Evolutionary conservation across 805 yeast genomes (phyloP), one percentile per base, ranked within the genome.

Genomic region (Candida xyloterini): DNA sequence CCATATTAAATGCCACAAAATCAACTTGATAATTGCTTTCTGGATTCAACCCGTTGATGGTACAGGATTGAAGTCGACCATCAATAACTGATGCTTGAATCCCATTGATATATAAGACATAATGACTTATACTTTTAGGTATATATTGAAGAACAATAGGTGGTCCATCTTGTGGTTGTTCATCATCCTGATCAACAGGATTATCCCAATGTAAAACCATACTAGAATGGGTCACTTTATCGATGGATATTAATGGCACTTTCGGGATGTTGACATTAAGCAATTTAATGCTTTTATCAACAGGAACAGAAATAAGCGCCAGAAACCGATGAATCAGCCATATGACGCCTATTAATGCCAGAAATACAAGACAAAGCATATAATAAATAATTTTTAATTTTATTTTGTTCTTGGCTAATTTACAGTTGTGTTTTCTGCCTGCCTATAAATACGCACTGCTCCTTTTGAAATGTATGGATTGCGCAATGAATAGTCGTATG

Each of bases 181-280:
- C 51, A 15, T 38, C 48, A 13, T 37, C 29, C 16, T 24, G 22
- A 18, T 25, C 23, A 7, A 30, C 45, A 6, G 41, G 50, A 30
- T 42, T 40, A 28, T 74, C 80, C 83, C 85, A 79, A 51, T 77
- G 84, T 23, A 79, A 42, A 18, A 67, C 68, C 27, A 76, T 71
- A 20, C 73, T 60, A 7, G 60, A 52, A 25, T 63, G 58, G 5
- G 74, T 67, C 33, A 79, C 70, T 47, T 71, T 68, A 50, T 78
- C 84, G 6, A 79, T 68, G 35, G 81, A 76, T 11, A 79, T 63
- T 32, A 62, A 58, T 3, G 83, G 82, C 7, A 74, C 65, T 40
- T 68, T 71, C 4, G 86, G 86, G 24, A 79, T 73, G 21, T 71
- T 73, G 15, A 78, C 67, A 46, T 70, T 68, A 28, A 79, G 57